Evolutionary conservation across 768 basidiomycete genomes (phyloP).

Genomic region (Pisolithus albus): DNA sequence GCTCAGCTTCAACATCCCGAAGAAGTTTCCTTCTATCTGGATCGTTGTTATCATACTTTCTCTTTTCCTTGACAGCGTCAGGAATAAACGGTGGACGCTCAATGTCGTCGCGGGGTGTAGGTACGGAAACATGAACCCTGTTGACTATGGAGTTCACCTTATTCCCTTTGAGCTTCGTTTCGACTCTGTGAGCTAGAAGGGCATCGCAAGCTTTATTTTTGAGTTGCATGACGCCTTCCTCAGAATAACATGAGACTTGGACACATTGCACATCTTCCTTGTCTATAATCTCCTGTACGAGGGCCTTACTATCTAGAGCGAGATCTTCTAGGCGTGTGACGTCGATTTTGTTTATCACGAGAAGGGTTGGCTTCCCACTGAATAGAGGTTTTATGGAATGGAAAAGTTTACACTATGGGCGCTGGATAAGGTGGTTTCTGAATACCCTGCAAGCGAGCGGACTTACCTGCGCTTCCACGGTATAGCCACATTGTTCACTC

Average conservation of each 20-base stretch:
- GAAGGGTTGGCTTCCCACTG: slow-evolving; percentile 82
- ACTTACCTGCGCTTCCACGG: slow-evolving; percentile 88
- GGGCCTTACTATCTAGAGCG: slow-evolving; percentile 59
- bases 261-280: slow-evolving; percentile 64
- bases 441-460: slow-evolving; percentile 4
- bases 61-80: slow-evolving; percentile 65
- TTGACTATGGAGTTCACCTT: slow-evolving; percentile 92
- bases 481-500: slow-evolving; percentile 97
- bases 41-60: slow-evolving; percentile 84
- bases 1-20: slow-evolving; percentile 77
- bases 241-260: slow-evolving; percentile 90
- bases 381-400: slow-evolving; percentile 99
- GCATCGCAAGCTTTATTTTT: slow-evolving; percentile 95
- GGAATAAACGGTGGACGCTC: slow-evolving; percentile 87
- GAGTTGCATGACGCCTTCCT: slow-evolving; percentile 96
- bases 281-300: slow-evolving; percentile 85
- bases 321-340: slow-evolving; percentile 85
- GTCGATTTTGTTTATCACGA: slow-evolving; percentile 98
- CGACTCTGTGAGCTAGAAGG: slow-evolving; percentile 90
- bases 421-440: background rate
- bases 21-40: slow-evolving; percentile 68
- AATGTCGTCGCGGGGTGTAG: slow-evolving; percentile 85
- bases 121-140: slow-evolving; percentile 92
- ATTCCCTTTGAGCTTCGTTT: slow-evolving; percentile 86
- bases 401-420: slow-evolving; percentile 86